phyloP scores from a whole-genome alignment of 768 basidiomycete genomes.

The Pleurotus ostreatus region DNA sequence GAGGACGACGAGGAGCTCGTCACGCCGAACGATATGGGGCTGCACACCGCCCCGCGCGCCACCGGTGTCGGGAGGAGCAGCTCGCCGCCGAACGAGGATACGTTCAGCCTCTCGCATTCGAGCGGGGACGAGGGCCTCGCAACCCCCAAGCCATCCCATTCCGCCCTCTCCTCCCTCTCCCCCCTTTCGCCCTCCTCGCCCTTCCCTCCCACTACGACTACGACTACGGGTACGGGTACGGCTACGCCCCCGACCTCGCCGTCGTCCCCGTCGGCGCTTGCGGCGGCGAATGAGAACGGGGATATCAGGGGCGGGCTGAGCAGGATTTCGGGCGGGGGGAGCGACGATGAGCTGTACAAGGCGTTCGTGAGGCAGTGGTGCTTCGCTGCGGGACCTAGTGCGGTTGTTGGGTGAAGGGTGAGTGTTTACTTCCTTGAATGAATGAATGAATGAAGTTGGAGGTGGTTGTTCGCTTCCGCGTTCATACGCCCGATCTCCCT shows the following conservation, averaged over 20 bases:
- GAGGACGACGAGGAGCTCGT: constrained; percentile 4
- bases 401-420: constrained; percentile 1
- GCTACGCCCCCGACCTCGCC: background rate
- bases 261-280: too few species aligned
- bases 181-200: background rate
- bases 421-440: background rate
- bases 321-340: background rate
- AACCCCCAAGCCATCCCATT: too few species aligned
- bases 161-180: too few species aligned
- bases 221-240: constrained; percentile 10
- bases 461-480: background rate
- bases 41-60: background rate
- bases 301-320: constrained; percentile 1
- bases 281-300: background rate
- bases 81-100: background rate
- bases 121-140: too few species aligned
- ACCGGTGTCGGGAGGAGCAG: background rate
- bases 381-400: constrained; percentile 42
- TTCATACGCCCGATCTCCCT: background rate
- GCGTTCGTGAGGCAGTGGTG: constrained; percentile 68
- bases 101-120: background rate
- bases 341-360: constrained; percentile 40
- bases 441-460: background rate
- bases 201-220: constrained; percentile 15
- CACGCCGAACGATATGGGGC: constrained; percentile 1